phyloP scores from a whole-genome alignment of 192 early-diverging fungal genomes.

The Spizellomyces punctatus region DNA sequence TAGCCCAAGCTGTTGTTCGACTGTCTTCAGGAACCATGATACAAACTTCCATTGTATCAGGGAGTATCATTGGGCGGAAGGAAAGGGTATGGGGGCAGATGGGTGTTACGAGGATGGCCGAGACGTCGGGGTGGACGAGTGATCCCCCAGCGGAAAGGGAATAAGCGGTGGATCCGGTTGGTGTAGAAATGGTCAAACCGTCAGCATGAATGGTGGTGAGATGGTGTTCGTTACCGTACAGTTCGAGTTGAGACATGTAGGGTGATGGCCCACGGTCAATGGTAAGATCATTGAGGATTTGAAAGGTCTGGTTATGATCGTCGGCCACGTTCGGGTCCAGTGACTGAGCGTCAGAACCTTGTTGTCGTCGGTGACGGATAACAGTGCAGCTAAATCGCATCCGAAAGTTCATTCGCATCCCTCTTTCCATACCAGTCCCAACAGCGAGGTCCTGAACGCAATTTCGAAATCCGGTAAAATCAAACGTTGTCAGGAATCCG shows the following conservation, averaged over 20 bases:
- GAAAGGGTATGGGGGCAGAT: constrained; percentile 61
- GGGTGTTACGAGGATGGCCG: constrained; percentile 73
- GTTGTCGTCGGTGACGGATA: constrained; percentile 41
- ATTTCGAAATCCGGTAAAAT: constrained; percentile 62
- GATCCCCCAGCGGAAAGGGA: constrained; percentile 91
- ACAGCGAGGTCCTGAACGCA: constrained; percentile 56
- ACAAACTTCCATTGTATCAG: constrained; percentile 87
- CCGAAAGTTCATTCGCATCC: constrained; percentile 84
- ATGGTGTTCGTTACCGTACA: constrained; percentile 86
- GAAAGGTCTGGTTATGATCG: constrained; percentile 55
- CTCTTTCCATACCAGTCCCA: constrained; percentile 36
- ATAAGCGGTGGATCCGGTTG: constrained; percentile 74
- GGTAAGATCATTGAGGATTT: constrained; percentile 94
- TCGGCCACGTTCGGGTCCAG: background rate
- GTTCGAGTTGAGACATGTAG: constrained; percentile 80
- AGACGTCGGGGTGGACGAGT: constrained; percentile 93
- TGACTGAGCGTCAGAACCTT: constrained; percentile 46
- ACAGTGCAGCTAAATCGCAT: constrained; percentile 93
- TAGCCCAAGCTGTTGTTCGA: constrained; percentile 85
- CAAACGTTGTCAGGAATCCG: constrained; percentile 88
- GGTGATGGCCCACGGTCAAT: constrained; percentile 92
- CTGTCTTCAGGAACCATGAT: constrained; percentile 83
- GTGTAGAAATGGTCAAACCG: constrained; percentile 90
- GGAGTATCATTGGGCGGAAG: constrained; percentile 95
- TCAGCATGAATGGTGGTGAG: constrained; percentile 95